Percentiles rank a stretch among this genome's conserved stretches.
Conservation (phyloP, 2,329 filamentous ascomycete species). For the Passalora sequoiae region DNA sequence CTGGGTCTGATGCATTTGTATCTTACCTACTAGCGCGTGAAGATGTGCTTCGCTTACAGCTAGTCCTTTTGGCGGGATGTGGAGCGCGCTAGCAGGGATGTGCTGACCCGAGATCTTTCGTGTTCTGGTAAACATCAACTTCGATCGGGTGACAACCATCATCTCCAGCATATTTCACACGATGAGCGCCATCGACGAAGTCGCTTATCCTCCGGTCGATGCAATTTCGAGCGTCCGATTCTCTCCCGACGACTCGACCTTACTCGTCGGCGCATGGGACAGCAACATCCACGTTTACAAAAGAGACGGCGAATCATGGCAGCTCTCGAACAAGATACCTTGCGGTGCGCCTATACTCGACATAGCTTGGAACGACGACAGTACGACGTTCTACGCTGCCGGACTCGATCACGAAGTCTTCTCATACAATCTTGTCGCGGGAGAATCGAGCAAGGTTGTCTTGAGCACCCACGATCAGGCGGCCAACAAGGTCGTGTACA, state of each 20-base stretch:
- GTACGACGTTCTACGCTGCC: conserved; percentile 78
- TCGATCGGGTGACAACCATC: background rate
- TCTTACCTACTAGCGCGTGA: too few species aligned
- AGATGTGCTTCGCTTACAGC: too few species aligned
- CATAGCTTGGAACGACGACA: conserved; percentile 76
- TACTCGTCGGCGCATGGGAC: conserved; percentile 95
- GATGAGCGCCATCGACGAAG: conserved; percentile 46
- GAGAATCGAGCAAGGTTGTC: conserved; percentile 53
- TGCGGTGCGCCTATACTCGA: conserved; percentile 83
- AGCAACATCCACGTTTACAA: conserved; percentile 79
- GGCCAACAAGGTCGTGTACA: conserved; percentile 82
- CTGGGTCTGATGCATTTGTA: too few species aligned
- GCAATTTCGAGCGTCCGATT: conserved; percentile 83
- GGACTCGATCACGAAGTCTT: conserved; percentile 81
- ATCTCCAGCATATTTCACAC: background rate
- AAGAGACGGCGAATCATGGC: conserved; percentile 33
- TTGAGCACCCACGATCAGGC: conserved; percentile 68
- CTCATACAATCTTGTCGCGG: conserved; percentile 66
- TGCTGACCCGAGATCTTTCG: background rate
- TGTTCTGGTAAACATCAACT: background rate
- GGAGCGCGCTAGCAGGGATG: too few species aligned
- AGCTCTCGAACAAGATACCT: conserved; percentile 34
- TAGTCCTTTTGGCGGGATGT: too few species aligned
- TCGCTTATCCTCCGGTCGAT: conserved; percentile 76
- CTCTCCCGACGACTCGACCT: conserved; percentile 69